Base-by-base conservation (phyloP, 164 flowering plant genomes). In the Echeveria elegans region DNA sequence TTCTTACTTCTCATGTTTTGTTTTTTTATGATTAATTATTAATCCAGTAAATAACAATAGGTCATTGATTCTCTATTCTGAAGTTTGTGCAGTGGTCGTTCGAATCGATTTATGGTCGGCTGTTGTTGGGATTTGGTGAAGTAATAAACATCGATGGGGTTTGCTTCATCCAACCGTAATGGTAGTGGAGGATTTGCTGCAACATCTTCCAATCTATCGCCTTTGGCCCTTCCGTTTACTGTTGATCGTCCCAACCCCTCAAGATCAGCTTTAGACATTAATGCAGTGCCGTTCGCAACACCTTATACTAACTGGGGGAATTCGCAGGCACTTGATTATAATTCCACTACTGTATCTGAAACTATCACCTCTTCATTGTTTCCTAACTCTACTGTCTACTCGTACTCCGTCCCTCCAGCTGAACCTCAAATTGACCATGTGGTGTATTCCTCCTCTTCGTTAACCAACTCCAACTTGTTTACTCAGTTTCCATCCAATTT, bases 191-290 rank as follows among this genome's bases (percentile, higher is more conserved):
- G n/a, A n/a, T n/a, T 38, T n/a, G 16, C 85, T 8, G 73, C 82
- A 11, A 73, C 82, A 2, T 71, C 79, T 5, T 78, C 83, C 1
- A 81, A 65, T 73, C 76, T 85, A 65, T 85, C 86, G 1, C 73
- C 86, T 64, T 74, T 64, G 36, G 88, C 88, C 16, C 82, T 80
- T 4, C 86, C 88, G 6, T 85, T 85, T 59, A 77, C 80, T 1
- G 78, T 82, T 18, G 82, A 78, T 70, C 56, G 56, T 23, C 1
- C 28, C 28, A 21, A n/a, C n/a, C n/a, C 56, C 21, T 53, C 60
- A 53, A 73, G 82, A 28, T 65, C 77, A 15, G 65, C 50, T 28
- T 53, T 53, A 6, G 26, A 53, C 60, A 53, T 53, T 53, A 53
- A 53, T 18, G 24, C 78, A 1, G 72, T 69, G 30, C 76, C 77